Evolutionary conservation across 306 rosid species (phyloP), one percentile per base, ranked within the genome.

Genomic region (Quercus engelmannii): DNA sequence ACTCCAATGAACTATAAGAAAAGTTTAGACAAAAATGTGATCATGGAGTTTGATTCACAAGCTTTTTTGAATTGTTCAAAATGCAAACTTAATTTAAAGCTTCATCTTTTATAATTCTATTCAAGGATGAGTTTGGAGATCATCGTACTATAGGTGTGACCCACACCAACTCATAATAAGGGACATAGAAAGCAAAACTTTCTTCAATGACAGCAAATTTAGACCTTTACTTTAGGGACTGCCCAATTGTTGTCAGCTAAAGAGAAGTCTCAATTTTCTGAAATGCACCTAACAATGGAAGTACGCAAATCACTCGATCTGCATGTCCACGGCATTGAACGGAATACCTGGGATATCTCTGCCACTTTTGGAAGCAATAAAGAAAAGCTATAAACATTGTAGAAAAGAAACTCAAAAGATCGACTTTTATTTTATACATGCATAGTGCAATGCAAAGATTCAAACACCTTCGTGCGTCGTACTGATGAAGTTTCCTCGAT

Each of bases 291-390:
- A 25, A 68, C 55, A 3, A 30, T 55, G 20, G 54, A 51, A 23
- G 20, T 26, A 26, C 21, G 28, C 38, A n/a, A 70, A 69, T 38
- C 62, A 82, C 77, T 55, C 46, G 46, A 41, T 8, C 56, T 5
- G 63, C 17, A 49, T 49, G 54, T 13, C 54, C 55, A 65, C 59
- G 43, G 68, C 75, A 83, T 20, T 2, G n/a, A 74, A 83, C 85
- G 83, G 78, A 81, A 86, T 89, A 74, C 79, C 33, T 74, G 91
- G 93, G 91, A 88, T 85, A 51, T 70, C 62, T 79, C 79, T 21
- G 68, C 79, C 77, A 69, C 82, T 77, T 83, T 78, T 77, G 63
- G 79, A 72, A 74, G 62, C 83, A 91, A 77, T 56, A 55, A 63
- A 72, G 76, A 74, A 78, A 87, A 28, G 65, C 41, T 11, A 41